Evolutionary conservation across 2,329 filamentous ascomycete genomes (phyloP), one percentile per base, ranked within the genome.

Genomic region (Hypoxylon sp.): DNA sequence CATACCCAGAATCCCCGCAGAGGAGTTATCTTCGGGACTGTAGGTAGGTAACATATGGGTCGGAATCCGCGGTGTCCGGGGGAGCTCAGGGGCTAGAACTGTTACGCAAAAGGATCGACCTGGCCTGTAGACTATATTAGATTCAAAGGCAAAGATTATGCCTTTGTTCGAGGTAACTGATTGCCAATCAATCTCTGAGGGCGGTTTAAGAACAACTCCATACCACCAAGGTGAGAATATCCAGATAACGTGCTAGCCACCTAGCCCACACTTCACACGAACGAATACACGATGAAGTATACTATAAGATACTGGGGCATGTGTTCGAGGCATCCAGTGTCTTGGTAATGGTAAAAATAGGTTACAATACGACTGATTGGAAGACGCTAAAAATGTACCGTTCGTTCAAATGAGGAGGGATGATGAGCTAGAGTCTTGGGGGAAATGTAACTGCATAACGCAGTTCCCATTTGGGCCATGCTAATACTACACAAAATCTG

Each of bases 151-250:
- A 9, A 47, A n/a, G 19, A 47, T 27, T n/a, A 45, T 30, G 43
- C 34, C 2, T 8, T 41, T 41, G 37, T 9, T 11, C 6, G 1
- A 21, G 16, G 11, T 16, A 41, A 21, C 25, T 37, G 27, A 25
- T 34, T 25, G 25, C 27, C 7, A 19, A 32, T n/a, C 9, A 32
- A 53, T 53, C 39, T 16, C 23, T 41, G 47, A 61, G 61, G 53
- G 52, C 34, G 57, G 43, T 50, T 37, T 50, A 39, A 47, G 14
- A 50, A 47, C 16, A 43, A 5, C 8, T 32, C 50, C 54, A 52
- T 51, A 59, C 29, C 27, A 46, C 46, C 64, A 48, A 60, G 37
- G 50, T 30, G 51, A 60, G 55, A 53, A 66, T 56, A 63, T 43
- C 59, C 55, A 54, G 37, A 14, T 25, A 51, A 5, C n/a, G 29